Evolutionary conservation across 2,329 filamentous ascomycete genomes (phyloP).

Genomic region (Xylariaceae sp.): DNA sequence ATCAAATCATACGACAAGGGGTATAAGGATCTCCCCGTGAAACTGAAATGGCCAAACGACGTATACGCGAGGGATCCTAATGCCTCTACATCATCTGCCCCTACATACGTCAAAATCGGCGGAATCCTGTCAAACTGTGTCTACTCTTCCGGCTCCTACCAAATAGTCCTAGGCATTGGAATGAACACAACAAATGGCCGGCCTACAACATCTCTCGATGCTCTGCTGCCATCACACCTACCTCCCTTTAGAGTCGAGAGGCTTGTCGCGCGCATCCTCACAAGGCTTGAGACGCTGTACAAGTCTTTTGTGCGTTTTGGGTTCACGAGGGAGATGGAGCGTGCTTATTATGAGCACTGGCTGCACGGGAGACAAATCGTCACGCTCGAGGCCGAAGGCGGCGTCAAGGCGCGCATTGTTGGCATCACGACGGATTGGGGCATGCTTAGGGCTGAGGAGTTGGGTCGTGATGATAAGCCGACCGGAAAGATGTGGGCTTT

Average conservation of each 20-base stretch:
- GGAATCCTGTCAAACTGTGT: constrained; percentile 89
- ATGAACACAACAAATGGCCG: constrained; percentile 80
- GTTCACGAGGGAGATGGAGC: constrained; percentile 70
- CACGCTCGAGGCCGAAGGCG: constrained; percentile 76
- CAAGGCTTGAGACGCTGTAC: constrained; percentile 75
- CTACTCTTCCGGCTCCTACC: constrained; percentile 73
- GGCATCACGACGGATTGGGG: constrained; percentile 94
- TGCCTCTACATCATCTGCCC: constrained; percentile 39
- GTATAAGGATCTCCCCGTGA: constrained; percentile 73
- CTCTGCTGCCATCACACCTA: constrained; percentile 54
- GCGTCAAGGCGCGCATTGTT: constrained; percentile 68
- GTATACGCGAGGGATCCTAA: constrained; percentile 71
- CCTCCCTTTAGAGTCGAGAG: constrained; percentile 68
- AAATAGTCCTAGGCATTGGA: constrained; percentile 81
- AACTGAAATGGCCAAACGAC: constrained; percentile 97
- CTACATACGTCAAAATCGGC: constrained; percentile 78
- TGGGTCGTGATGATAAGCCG: constrained; percentile 65
- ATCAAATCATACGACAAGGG: constrained; percentile 74
- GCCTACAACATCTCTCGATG: constrained; percentile 83
- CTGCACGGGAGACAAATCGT: constrained; percentile 71
- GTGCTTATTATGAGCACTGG: constrained; percentile 78
- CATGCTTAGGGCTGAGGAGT: constrained; percentile 77
- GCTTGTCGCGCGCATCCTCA: constrained; percentile 76
- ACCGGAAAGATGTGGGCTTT: constrained; percentile 79
- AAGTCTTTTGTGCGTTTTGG: constrained; percentile 68